A percentile compares a stretch with the other conserved stretches of the same genome.
These are phyloP conservation scores for Purpureocillium takamizusanense DNA, from an alignment of 2,329 filamentous ascomycete species.

Conservation along the genomic window DNA sequence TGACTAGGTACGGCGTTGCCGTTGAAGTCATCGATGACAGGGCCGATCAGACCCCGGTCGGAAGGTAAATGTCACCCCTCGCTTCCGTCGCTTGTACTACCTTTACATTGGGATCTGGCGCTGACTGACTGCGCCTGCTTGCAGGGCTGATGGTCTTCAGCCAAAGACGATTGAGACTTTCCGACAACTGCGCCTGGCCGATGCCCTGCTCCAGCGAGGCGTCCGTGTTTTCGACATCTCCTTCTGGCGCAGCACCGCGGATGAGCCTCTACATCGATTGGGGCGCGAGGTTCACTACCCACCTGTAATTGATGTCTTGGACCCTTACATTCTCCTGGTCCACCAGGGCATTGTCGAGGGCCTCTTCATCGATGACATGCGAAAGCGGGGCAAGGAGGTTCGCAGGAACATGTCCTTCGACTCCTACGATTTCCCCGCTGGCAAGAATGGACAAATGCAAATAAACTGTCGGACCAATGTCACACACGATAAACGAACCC, in stretches of 20 bases:
- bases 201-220: conserved; percentile 55
- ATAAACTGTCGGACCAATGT: conserved; percentile 43
- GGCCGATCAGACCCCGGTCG: conserved; percentile 57
- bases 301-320: conserved; percentile 45
- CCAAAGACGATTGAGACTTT: conserved; percentile 74
- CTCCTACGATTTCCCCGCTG: conserved; percentile 38
- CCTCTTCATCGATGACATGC: conserved; percentile 60
- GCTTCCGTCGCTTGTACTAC: background rate
- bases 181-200: conserved; percentile 63
- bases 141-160: conserved; percentile 61
- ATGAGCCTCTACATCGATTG: conserved; percentile 47
- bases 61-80: conserved; percentile 29
- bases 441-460: conserved; percentile 34
- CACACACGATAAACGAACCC: conserved; percentile 37
- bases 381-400: conserved; percentile 53
- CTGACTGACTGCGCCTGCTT: conserved; percentile 8
- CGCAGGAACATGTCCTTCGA: conserved; percentile 56
- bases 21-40: conserved; percentile 60
- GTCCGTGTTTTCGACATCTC: conserved; percentile 66
- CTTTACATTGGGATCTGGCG: background rate
- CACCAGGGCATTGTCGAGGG: conserved; percentile 72
- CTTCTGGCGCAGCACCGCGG: conserved; percentile 54
- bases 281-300: conserved; percentile 63
- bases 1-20: conserved; percentile 58
- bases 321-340: conserved; percentile 48